Conservation (phyloP, 441 rosid genomes). For the Corymbia citriodora region DNA sequence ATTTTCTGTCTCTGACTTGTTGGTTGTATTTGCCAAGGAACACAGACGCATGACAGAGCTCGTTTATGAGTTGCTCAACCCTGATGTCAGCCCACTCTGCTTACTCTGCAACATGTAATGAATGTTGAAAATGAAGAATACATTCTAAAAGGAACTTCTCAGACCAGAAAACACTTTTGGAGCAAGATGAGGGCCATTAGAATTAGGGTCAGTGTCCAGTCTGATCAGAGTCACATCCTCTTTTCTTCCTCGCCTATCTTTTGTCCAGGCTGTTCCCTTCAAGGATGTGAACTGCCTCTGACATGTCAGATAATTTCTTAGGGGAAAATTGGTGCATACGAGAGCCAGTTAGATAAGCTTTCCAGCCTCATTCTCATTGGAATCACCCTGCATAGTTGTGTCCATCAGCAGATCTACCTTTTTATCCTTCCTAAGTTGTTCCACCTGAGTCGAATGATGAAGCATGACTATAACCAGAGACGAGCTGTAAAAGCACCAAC, state of each 20-base stretch:
- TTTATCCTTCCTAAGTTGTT: not conserved
- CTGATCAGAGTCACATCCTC: not conserved
- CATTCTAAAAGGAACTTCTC: not conserved
- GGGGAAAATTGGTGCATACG: not conserved
- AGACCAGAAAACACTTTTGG: not conserved
- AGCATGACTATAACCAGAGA: not conserved
- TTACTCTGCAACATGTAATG: not conserved
- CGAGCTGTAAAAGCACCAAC: not conserved
- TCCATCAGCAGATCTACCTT: not conserved
- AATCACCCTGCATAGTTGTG: not conserved
- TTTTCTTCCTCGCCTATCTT: not conserved
- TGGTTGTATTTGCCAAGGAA: not conserved
- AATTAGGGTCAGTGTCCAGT: not conserved
- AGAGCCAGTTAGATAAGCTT: not conserved
- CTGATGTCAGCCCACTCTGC: not conserved
- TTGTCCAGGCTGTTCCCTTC: not conserved
- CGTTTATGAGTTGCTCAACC: not conserved
- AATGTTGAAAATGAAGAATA: not conserved
- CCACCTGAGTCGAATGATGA: not conserved
- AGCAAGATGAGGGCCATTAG: not conserved
- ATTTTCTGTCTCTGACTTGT: not conserved
- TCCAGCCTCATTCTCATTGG: not conserved
- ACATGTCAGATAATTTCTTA: not conserved
- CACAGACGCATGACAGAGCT: not conserved
- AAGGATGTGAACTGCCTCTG: not conserved